Evolutionary conservation across 345 rosid species (phyloP), one percentile per base, ranked within the genome.

Genomic region (Aethionema arabicum): DNA sequence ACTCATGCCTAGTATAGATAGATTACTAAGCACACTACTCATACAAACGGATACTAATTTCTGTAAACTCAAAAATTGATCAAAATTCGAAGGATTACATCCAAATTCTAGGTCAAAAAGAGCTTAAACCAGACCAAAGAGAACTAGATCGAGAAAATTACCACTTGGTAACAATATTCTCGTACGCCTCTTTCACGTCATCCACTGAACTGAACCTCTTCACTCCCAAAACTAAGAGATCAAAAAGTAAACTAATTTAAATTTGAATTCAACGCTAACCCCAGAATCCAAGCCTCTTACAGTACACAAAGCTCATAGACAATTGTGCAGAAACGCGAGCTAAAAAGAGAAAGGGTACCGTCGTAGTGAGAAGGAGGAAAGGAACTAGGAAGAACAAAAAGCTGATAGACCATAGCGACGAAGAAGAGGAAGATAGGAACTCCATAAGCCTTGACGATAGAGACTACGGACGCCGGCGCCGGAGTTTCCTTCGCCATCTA

Each of bases 301-400:
- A 43, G 53, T 11, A 56, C 8, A 43, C 13, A 44, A 40, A 38
- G 49, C 32, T 36, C 30, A 50, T 8, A 12, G 29, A 40, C 3
- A 14, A 47, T 21, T 12, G 21, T 14, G 31, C 12, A 39, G 10
- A 1, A 21, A 21, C 27, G 27, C 27, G 27, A 21, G 27, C 2
- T 21, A 21, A 21, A 61, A 32, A n/a, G n/a, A 11, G 54, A 66
- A 62, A 7, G 45, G 7, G 41, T 70, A 92, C 98, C 87, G 36
- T 89, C 90, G 79, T 92, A 89, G 75, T 89, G 90, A 55, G 93
- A 81, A 54, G 75, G 74, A 65, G 96, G 93, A 65, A 82, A 92
- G 40, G 84, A 73, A 53, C 79, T 82, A 51, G 96, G 98, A 56
- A 88, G 81, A 68, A 88, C 76, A 63, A 81, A 60, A 31, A 88